Evolutionary conservation across 441 rosid species (phyloP).

Genomic region (Adansonia madagascariensis): DNA sequence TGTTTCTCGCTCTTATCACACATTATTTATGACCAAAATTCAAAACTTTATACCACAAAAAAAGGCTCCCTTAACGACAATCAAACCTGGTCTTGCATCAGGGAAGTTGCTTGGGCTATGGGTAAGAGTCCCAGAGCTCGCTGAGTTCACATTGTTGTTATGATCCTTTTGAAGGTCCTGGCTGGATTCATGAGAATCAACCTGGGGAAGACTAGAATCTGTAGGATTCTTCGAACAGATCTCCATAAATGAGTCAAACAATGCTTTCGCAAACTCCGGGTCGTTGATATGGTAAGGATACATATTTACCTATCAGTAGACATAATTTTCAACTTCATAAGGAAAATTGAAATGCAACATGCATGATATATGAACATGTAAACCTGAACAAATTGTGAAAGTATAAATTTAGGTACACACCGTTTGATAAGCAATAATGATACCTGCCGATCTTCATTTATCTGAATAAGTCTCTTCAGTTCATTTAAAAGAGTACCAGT

Average conservation of each 20-base stretch:
- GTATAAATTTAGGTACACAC: conserved; percentile 6
- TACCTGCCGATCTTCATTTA: conserved; percentile 71
- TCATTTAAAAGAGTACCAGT: conserved; percentile 64
- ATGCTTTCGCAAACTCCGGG: conserved; percentile 74
- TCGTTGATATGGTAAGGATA: conserved; percentile 81
- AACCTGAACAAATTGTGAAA: not conserved
- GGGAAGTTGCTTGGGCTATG: conserved; percentile 76
- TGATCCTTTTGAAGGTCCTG: conserved; percentile 36
- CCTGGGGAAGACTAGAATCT: conserved; percentile 37
- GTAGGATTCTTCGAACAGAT: conserved; percentile 42
- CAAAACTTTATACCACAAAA: not conserved
- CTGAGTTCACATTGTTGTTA: conserved; percentile 30
- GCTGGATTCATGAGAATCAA: conserved; percentile 33
- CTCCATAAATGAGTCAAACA: conserved; percentile 76
- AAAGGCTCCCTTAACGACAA: conserved; percentile 17
- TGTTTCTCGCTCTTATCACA: not conserved
- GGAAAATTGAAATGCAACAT: conserved; percentile 22
- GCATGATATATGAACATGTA: conserved; percentile 7
- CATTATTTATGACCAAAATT: not conserved
- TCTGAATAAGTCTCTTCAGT: conserved; percentile 59
- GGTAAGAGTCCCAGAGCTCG: conserved; percentile 43
- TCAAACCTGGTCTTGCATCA: conserved; percentile 79
- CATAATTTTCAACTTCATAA: conserved; percentile 29
- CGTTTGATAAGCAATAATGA: conserved; percentile 26
- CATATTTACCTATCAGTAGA: conserved; percentile 56